phyloP scores from a whole-genome alignment of 352 stramenopile species.

The Phytophthora chlamydospora region DNA sequence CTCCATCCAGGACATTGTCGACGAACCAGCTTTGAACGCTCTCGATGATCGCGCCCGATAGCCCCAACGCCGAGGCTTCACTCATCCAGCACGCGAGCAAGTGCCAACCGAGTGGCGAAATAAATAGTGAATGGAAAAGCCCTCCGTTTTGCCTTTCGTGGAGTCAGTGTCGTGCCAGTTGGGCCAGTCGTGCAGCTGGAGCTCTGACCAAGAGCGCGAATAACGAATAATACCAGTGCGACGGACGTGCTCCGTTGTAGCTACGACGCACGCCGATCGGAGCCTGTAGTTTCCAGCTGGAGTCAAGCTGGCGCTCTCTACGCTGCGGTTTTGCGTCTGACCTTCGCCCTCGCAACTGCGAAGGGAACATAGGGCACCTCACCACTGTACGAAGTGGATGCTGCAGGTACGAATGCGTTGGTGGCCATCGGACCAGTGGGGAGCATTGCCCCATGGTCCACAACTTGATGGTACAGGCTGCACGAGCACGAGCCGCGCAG shows the following conservation, averaged over 20 bases:
- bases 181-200: background rate
- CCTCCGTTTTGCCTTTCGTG: background rate
- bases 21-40: conserved; percentile 36
- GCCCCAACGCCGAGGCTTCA: background rate
- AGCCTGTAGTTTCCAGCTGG: conserved; percentile 1
- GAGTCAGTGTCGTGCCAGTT: conserved; percentile 11
- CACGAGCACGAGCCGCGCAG: too few species aligned
- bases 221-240: conserved; percentile 17
- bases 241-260: background rate
- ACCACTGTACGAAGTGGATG: too few species aligned
- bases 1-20: conserved; percentile 38
- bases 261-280: conserved; percentile 1
- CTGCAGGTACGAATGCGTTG: too few species aligned
- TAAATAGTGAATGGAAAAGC: conserved; percentile 24
- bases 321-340: too few species aligned
- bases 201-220: conserved; percentile 11
- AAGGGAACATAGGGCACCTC: too few species aligned
- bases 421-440: too few species aligned
- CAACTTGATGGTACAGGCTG: too few species aligned
- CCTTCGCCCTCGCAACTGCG: too few species aligned
- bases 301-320: conserved; percentile 10
- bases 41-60: conserved; percentile 14
- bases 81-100: conserved; percentile 16
- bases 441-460: too few species aligned
- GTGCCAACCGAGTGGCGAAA: conserved; percentile 2